Conservation (phyloP, 305 asterid species). For the Fraxinus greggii region DNA sequence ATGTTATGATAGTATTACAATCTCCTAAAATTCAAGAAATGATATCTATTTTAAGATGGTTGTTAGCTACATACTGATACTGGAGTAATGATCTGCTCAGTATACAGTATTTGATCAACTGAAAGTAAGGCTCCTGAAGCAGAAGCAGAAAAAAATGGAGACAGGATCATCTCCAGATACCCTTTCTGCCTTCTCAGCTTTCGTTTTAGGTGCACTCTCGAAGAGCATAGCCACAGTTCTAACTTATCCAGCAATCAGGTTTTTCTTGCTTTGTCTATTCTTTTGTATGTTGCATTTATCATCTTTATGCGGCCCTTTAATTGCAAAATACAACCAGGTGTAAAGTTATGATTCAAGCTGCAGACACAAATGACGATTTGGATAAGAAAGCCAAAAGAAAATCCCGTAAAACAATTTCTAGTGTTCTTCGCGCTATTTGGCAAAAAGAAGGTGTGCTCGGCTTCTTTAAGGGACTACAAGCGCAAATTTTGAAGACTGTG, state of each 20-base stretch:
- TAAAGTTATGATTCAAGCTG: constrained; percentile 90
- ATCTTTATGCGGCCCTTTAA: constrained; percentile 17
- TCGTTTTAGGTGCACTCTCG: constrained; percentile 74
- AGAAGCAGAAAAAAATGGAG: constrained; percentile 36
- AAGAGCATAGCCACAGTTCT: constrained; percentile 82
- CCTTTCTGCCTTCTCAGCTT: constrained; percentile 87
- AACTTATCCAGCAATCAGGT: constrained; percentile 92
- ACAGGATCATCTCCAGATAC: constrained; percentile 49
- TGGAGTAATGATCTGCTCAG: constrained; percentile 41
- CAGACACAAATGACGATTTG: constrained; percentile 58
- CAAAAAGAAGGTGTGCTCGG: constrained; percentile 75
- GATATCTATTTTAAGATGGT: not conserved
- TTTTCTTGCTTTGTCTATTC: constrained; percentile 7
- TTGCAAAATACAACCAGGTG: constrained; percentile 57
- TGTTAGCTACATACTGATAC: not conserved
- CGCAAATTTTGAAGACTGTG: constrained; percentile 91
- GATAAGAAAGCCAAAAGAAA: constrained; percentile 32
- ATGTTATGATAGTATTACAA: not conserved
- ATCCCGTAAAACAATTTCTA: constrained; percentile 58
- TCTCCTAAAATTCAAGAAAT: not conserved
- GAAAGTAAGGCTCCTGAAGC: constrained; percentile 58
- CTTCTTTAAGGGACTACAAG: constrained; percentile 85
- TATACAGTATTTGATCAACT: constrained; percentile 88
- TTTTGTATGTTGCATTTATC: not conserved
- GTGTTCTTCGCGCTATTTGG: constrained; percentile 62